Base-by-base conservation (phyloP, 495 filamentous ascomycete species). In the Daldinia childiae region DNA sequence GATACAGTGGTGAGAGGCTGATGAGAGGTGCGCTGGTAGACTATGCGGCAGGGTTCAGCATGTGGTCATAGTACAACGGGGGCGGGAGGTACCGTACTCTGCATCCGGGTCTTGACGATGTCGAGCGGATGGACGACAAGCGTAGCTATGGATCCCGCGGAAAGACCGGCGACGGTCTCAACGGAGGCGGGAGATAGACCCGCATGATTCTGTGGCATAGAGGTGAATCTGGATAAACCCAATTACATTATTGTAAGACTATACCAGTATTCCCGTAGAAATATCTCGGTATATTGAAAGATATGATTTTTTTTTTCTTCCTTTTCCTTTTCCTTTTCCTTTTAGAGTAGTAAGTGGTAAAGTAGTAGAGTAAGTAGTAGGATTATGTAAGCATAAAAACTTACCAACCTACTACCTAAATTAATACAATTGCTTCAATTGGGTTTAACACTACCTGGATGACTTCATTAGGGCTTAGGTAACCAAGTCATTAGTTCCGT, bases 81-180 rank as follows among this genome's bases (percentile, higher is more conserved):
- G 5, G 17, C 4, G 27, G 54, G 8, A 41, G 36, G n/a, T 64
- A 69, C 72, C 50, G 80, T 38, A 95, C 94, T 87, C 82, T 99
- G 95, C 72, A 99, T 88, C 64, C 95, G 91, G 41, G 94, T 98
- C 82, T 99, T 99, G 74, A 98, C 87, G 64, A 98, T 87, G 81
- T 99, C 95, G 58, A 99, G 85, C 19, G 95, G 95, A 82, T 94
- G 92, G 27, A 90, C 90, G 58, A 87, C 85, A 63, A 98, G 85
- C 32, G 95, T 97, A 17, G 93, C 90, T 69, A 92, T 88, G 68
- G 93, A 85, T 43, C 95, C 95, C 60, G 95, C 95, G 57, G 90
- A 90, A 78, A 99, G 91, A 67, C 95, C 95, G 51, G 95, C 92
- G 81, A 96, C 85, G 77, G 90, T 89, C 86, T 99, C 95, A 81